Evolutionary conservation across 306 rosid species (phyloP), one percentile per base, ranked within the genome.

Genomic region (Nissolia schottii): DNA sequence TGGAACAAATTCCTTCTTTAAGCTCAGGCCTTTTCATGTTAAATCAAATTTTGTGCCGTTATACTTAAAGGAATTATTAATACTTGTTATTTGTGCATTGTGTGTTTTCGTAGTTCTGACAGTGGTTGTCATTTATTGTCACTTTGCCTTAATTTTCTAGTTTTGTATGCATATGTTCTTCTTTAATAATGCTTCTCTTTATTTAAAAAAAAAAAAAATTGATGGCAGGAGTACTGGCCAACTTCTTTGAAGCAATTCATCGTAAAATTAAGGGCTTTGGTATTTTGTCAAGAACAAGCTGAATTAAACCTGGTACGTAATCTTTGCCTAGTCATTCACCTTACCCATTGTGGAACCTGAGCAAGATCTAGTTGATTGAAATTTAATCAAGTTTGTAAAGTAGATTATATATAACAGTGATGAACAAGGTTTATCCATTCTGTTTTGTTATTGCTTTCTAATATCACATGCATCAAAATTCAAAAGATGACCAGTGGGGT

Each of bases 161-260:
- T 70, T 74, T 61, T 69, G 31, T 37, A 2, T 28, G 46, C 61
- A 27, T 49, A 50, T 71, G 68, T 65, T 66, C 24, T 72, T 27
- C 38, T 71, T 59, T 64, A 23, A 11, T 41, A n/a, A 70, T 29
- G 58, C 59, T 34, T 57, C 65, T 71, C 41, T 45, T 25, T 24
- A 25, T 57, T 2, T 38, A n/a, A n/a, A 8, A 50, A 19, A 3
- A 19, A 78, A 79, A 41, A 67, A 20, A 48, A 11, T 37, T 77
- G 75, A 58, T 79, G 62, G 80, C 79, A 93, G 97, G 89, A 86
- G 61, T 83, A 82, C 35, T 94, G 98, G 95, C 95, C 97, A n/a
- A 62, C 62, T 74, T 91, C 96, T 4, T 81, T 94, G 51, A 81
- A 82, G 85, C 71, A 79, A 7, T 94, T 83, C 67, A 64, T 87